These are phyloP conservation scores for Wickerhamomyces sydowiorum DNA, from an alignment of 805 yeast genomes.

Conservation along the genomic window DNA sequence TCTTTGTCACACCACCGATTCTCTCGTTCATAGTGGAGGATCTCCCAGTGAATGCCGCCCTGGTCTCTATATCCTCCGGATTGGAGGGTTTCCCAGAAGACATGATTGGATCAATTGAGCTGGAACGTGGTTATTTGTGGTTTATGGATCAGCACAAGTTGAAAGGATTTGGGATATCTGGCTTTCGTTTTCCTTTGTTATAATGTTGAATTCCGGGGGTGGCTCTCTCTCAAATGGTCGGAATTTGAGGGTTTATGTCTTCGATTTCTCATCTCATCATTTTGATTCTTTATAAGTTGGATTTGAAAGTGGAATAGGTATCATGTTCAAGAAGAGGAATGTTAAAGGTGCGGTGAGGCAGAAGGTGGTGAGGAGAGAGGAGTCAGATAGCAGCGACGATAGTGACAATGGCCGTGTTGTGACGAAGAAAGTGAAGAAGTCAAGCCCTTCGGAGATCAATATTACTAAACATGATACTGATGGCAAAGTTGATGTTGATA, in stretches of 20 bases:
- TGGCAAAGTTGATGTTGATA: background rate
- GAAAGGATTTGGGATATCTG: background rate
- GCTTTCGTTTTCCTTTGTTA: too few relatives aligned
- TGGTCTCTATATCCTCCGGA: slow-evolving; percentile 26
- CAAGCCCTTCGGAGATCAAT: background rate
- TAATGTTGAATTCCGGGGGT: background rate
- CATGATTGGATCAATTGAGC: too few relatives aligned
- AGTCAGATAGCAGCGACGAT: slow-evolving; percentile 4
- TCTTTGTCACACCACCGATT: slow-evolving; percentile 20
- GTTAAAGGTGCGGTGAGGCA: slow-evolving; percentile 15
- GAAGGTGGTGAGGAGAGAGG: slow-evolving; percentile 5
- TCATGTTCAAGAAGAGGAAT: slow-evolving; percentile 35
- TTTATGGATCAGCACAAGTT: too few relatives aligned
- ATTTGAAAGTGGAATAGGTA: too few relatives aligned
- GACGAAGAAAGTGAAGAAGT: slow-evolving; percentile 4
- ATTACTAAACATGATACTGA: background rate
- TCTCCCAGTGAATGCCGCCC: slow-evolving; percentile 36
- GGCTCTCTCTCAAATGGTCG: too few relatives aligned
- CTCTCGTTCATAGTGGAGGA: slow-evolving; percentile 16
- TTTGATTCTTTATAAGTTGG: too few relatives aligned
- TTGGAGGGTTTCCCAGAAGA: background rate
- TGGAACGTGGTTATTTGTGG: too few relatives aligned
- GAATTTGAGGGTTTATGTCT: too few relatives aligned
- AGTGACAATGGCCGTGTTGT: slow-evolving; percentile 1
- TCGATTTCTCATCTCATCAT: too few relatives aligned